Evolutionary conservation across 352 stramenopile species (phyloP).

Genomic region (Elongisporangium undulatum): DNA sequence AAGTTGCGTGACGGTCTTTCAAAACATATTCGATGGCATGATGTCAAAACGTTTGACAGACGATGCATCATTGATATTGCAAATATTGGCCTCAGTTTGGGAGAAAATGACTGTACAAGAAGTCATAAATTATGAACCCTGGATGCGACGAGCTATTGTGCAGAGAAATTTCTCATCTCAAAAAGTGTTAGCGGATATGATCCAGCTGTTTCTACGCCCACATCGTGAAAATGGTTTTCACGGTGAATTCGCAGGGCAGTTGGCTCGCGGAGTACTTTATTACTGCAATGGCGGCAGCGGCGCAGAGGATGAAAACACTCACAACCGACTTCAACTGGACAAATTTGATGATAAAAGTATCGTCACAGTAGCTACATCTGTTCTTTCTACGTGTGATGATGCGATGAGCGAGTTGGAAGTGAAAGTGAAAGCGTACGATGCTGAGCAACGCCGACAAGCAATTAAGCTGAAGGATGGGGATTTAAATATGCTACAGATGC

Average conservation of each 20-base stretch:
- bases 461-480: slow-evolving; percentile 41
- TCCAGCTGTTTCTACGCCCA: slow-evolving; percentile 27
- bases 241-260: slow-evolving; percentile 15
- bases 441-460: slow-evolving; percentile 24
- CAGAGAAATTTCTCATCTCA: slow-evolving; percentile 10
- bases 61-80: slow-evolving; percentile 10
- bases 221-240: slow-evolving; percentile 14
- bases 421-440: slow-evolving; percentile 27
- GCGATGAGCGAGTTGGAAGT: slow-evolving; percentile 21
- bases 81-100: slow-evolving; percentile 13
- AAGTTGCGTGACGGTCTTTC: slow-evolving; percentile 16
- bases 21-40: slow-evolving; percentile 19
- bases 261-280: slow-evolving; percentile 27
- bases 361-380: slow-evolving; percentile 19
- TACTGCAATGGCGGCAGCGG: slow-evolving; percentile 18
- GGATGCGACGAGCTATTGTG: slow-evolving; percentile 24
- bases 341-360: slow-evolving; percentile 28
- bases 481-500: slow-evolving; percentile 20
- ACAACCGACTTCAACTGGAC: slow-evolving; percentile 15
- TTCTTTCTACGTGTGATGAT: slow-evolving; percentile 29
- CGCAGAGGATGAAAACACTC: background rate
- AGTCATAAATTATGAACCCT: slow-evolving; percentile 14
- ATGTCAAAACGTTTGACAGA: slow-evolving; percentile 7
- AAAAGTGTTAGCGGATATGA: slow-evolving; percentile 25
- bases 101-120: slow-evolving; percentile 11